phyloP scores from a whole-genome alignment of 805 yeast species.

The Candida germanica region DNA sequence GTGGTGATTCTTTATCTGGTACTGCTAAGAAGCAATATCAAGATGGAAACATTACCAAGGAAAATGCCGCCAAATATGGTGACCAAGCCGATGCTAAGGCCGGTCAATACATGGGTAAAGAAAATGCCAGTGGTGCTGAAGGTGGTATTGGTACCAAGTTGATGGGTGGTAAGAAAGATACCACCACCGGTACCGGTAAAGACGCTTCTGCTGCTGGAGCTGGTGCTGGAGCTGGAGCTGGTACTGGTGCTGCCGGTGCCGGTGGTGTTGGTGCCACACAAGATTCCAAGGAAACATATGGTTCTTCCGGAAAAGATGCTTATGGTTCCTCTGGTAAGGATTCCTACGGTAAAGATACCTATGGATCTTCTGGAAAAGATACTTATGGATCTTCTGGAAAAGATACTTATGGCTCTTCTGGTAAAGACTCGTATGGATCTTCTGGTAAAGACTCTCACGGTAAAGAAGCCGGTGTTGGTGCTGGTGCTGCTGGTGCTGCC shows the following conservation, averaged over 20 bases:
- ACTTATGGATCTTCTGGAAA: constrained; percentile 1
- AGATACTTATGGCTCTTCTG: constrained; percentile 6
- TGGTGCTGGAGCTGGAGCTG: constrained; percentile 13
- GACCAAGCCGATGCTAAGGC: constrained; percentile 19
- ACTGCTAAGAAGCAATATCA: constrained; percentile 27
- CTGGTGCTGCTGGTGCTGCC: constrained; percentile 9
- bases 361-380: constrained; percentile 11
- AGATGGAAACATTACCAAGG: constrained; percentile 27
- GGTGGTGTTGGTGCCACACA: constrained; percentile 6
- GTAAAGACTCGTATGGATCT: constrained; percentile 12
- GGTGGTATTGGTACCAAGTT: constrained; percentile 29
- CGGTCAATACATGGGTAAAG: constrained; percentile 18
- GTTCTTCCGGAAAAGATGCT: constrained; percentile 2
- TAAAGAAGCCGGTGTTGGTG: constrained; percentile 2
- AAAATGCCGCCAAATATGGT: constrained; percentile 26
- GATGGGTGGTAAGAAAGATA: constrained; percentile 13
- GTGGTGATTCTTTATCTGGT: constrained; percentile 22
- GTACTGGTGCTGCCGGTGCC: constrained; percentile 4
- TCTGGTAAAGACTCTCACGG: constrained; percentile 10
- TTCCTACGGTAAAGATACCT: constrained; percentile 8
- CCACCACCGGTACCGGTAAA: constrained; percentile 8
- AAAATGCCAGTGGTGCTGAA: constrained; percentile 24
- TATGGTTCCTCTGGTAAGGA: background rate
- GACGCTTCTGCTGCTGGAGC: constrained; percentile 15
- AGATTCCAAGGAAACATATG: constrained; percentile 7